Evolutionary conservation across 2,329 filamentous ascomycete genomes (phyloP), one percentile per base, ranked within the genome.

Genomic region (Albophoma yamanashiensis): DNA sequence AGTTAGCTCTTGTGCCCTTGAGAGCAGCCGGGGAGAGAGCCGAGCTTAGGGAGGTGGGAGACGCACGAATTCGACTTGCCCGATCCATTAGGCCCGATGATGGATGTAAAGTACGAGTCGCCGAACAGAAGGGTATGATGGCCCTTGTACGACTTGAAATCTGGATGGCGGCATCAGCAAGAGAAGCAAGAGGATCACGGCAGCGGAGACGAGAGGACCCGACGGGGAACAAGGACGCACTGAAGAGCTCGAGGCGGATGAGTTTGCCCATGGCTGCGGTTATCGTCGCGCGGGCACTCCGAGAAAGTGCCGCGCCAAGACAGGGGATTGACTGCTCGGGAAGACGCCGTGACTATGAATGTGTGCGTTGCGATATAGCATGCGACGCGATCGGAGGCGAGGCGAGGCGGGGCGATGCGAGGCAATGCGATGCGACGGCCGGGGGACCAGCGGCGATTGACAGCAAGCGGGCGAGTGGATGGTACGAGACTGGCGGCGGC

Each of bases 71-170:
- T 99, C 25, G 94, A 99, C 76, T 99, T 99, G 65, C 94, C 94
- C 42, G 94, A 97, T 79, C 94, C 94, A 92, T 99, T 99, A 73
- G 94, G 94, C 7, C 95, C 94, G 71, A 99, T 97, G 71, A 99
- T 97, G 50, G 94, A 99, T 57, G 94, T 99, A 75, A 99, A 99
- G 76, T 97, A 97, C 2, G 92, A 95, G 78, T 99, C 93, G 70
- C 93, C 93, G 69, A 99, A 97, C 58, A 97, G 85, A 53, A 99
- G 85, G 62, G 85, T 88, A 78, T 99, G 94, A 69, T 97, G 92
- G 61, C 92, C 94, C 75, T 96, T 96, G 80, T 99, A 99, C 68
- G 94, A 97, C 79, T 99, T 99, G 86, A 99, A 99, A 79, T 99
- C 90, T 94, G 69, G 36, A 53, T 31, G 56, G 36, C 27, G 39